Evolutionary conservation across 352 stramenopile species (phyloP), one percentile per base, ranked within the genome.

Genomic region (Phytopythium delawarense): DNA sequence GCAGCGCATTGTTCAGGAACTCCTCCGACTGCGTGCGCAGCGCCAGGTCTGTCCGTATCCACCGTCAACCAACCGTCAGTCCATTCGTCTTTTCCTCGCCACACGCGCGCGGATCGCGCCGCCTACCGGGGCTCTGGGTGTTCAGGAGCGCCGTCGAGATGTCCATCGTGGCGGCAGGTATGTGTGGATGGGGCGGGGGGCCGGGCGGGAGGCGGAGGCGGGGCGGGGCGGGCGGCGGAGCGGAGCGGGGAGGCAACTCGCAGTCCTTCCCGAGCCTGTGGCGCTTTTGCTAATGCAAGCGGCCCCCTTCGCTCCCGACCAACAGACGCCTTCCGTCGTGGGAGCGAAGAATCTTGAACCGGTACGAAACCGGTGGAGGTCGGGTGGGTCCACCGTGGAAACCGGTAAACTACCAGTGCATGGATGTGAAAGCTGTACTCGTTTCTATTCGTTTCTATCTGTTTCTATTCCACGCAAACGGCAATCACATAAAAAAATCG

Each of bases 21-120:
- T 91, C 83, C 63, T 94, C 85, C n/a, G 85, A 81, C 71, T 94
- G 83, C 58, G 89, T 87, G 23, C 85, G 85, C 45, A 90, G 73
- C 57, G 75, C 69, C 57, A 86, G 49, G 70, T 94, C 85, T 87
- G 53, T 15, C 25, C 9, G 56, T 21, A 42, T 8, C 28, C 62
- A 16, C 25, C 39, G 46, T 70, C 42, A 30, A 7, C 55, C 15
- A 60, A 18, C 30, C 39, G 39, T n/a, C n/a, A 28, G 50, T 11
- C 18, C 15, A 7, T 18, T 44, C 11, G 28, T 25, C 35, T 15
- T 40, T 25, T 18, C 13, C 44, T 51, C 16, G 12, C 63, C 8
- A 64, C 44, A 62, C 28, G 7, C 8, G 35, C 12, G 35, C 35
- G 20, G 18, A 63, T 1, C 21, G 6, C 8, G 53, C 16, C 30